Evolutionary conservation across 371 early-diverging fungal genomes (phyloP).

Genomic region (Mortierella sp.): DNA sequence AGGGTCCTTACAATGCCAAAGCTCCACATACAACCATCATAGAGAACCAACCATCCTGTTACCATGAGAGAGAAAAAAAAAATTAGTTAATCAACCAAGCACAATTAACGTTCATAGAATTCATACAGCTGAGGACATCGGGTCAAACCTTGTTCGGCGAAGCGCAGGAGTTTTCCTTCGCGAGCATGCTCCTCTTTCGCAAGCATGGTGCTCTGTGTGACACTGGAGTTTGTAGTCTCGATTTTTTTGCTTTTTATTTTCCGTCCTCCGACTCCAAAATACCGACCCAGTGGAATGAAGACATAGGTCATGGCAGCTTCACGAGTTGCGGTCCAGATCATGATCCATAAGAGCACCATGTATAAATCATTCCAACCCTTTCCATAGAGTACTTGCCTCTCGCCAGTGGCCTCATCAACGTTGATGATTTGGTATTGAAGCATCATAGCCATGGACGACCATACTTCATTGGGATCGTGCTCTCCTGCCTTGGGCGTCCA

Average conservation of each 20-base stretch:
- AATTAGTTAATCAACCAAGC: conserved; percentile 64
- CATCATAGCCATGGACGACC: conserved; percentile 38
- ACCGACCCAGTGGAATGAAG: conserved; percentile 67
- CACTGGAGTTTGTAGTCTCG: not conserved
- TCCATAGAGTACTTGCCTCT: conserved; percentile 56
- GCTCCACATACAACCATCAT: conserved; percentile 71
- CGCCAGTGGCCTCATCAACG: conserved; percentile 37
- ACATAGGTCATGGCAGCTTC: conserved; percentile 71
- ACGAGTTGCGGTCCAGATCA: conserved; percentile 77
- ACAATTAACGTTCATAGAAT: conserved; percentile 46
- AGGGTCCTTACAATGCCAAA: conserved; percentile 66
- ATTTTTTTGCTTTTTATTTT: not conserved
- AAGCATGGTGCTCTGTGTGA: not conserved
- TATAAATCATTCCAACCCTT: conserved; percentile 68
- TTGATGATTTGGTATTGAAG: conserved; percentile 31
- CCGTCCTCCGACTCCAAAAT: conserved; percentile 32
- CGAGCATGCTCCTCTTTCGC: conserved; percentile 34
- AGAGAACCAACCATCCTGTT: conserved; percentile 66
- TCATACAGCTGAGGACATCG: not conserved
- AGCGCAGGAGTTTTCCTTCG: conserved; percentile 50
- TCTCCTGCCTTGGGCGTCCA: conserved; percentile 15
- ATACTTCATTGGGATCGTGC: conserved; percentile 28
- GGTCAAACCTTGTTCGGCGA: conserved; percentile 53
- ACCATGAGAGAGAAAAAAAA: conserved; percentile 55
- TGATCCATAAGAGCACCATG: conserved; percentile 74